A percentile compares a stretch with the other conserved stretches of the same genome.
phyloP scores from a whole-genome alignment of 208 protist species.

The Leishmania amazonensis region DNA sequence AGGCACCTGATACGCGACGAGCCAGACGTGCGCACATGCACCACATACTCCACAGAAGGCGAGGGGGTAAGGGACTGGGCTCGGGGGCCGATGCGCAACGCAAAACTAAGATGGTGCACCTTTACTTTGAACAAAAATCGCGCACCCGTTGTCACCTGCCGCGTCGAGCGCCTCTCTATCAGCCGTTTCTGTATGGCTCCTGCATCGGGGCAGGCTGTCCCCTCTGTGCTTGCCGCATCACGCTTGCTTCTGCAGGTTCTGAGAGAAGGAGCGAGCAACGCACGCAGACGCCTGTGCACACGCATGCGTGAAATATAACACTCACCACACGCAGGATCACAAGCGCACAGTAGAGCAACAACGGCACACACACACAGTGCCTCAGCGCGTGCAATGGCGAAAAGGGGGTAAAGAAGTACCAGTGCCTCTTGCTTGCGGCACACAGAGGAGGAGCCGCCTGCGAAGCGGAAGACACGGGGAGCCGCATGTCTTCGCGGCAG shows the following conservation, averaged over 20 bases:
- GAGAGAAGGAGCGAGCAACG: not conserved
- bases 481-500: not conserved
- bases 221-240: not conserved
- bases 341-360: not conserved
- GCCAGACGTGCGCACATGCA: not conserved
- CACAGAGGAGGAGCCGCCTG: not conserved
- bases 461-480: not conserved
- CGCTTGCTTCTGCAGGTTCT: not conserved
- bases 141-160: not conserved
- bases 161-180: not conserved
- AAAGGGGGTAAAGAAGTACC: not conserved
- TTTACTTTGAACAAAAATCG: not conserved
- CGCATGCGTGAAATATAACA: not conserved
- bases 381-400: not conserved
- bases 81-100: not conserved
- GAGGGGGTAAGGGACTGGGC: not conserved
- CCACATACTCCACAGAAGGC: not conserved
- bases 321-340: too few relatives aligned
- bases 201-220: not conserved
- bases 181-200: not conserved
- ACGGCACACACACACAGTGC: not conserved
- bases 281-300: not conserved
- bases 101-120: not conserved
- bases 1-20: not conserved
- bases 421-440: not conserved